Evolutionary conservation across 2,329 filamentous ascomycete genomes (phyloP), one percentile per base, ranked within the genome.

Genomic region (Xylariaceae sp.): DNA sequence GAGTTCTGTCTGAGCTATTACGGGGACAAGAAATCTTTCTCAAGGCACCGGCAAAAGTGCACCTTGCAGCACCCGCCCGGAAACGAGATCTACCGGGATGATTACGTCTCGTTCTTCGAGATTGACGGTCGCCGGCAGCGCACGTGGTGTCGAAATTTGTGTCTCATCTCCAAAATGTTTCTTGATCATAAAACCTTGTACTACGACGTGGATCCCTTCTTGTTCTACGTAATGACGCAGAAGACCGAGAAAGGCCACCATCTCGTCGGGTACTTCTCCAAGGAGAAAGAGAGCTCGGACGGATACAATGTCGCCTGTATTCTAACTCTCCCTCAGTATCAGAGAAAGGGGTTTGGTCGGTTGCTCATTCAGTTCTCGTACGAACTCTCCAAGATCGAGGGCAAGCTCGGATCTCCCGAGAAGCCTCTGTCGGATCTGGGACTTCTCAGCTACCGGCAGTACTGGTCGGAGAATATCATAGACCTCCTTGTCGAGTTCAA

Each of bases 241-340:
- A 87, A 90, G 65, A 91, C 93, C 63, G 92, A 96, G 46, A 88
- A 92, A 67, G 95, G 95, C 12, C 95, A 90, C 68, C 95, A 98
- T 70, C 84, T 99, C 46, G 91, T 99, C n/a, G 95, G 95, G n/a
- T 99, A 97, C 72, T 99, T 99, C 75, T 96, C 91, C 53, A 99
- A 99, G 73, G 95, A 99, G 74, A 99, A 99, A 67, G 95, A 99
- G 75, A 94, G 90, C 34, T 92, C 92, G 0, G 96, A 99, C 68
- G 92, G 91, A 26, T 99, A 98, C 82, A 99, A 99, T 71, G 89
- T 99, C 28, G 96, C 95, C 4, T 99, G 96, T 83, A 99, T 99
- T 72, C 80, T 99, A 57, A 99, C 95, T 0, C 81, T 99, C 3
- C 95, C 95, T 0, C 96, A 99, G 72, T 98, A 96, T 67, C 95